Evolutionary conservation across 495 filamentous ascomycete species (phyloP).

Genomic region (Immersiella caudata): DNA sequence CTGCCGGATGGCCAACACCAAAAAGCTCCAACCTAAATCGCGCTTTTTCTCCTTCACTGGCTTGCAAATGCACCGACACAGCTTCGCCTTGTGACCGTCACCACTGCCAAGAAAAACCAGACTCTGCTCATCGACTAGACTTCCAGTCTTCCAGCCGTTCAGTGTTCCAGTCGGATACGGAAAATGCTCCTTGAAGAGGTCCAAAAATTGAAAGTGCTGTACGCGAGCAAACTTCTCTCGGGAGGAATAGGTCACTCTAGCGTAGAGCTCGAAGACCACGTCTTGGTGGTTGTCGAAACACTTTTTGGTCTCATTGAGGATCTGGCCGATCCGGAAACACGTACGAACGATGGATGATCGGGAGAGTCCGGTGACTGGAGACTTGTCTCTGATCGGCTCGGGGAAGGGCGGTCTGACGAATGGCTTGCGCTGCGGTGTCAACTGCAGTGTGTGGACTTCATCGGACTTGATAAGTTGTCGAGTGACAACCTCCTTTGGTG

Average conservation of each 20-base stretch:
- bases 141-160: conserved; percentile 49
- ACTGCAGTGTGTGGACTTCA: not conserved
- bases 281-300: conserved; percentile 40
- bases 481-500: not conserved
- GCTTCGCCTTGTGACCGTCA: conserved; percentile 18
- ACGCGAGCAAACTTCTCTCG: conserved; percentile 46
- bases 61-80: conserved; percentile 58
- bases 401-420: conserved; percentile 58
- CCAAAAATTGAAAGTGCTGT: conserved; percentile 62
- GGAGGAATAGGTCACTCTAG: conserved; percentile 56
- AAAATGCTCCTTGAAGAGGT: conserved; percentile 59
- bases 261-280: conserved; percentile 61
- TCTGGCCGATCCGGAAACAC: conserved; percentile 64
- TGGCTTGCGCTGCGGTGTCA: conserved; percentile 20
- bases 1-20: conserved; percentile 57
- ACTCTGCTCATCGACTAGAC: conserved; percentile 53
- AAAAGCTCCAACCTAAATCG: conserved; percentile 46
- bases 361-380: conserved; percentile 55
- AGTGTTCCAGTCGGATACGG: conserved; percentile 57
- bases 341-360: conserved; percentile 52
- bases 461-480: not conserved
- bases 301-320: conserved; percentile 50
- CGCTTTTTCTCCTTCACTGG: conserved; percentile 48
- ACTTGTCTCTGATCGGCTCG: conserved; percentile 50
- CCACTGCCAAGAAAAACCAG: conserved; percentile 39